Conservation (phyloP, 2,329 filamentous ascomycete genomes). For the Knufia fluminis region DNA sequence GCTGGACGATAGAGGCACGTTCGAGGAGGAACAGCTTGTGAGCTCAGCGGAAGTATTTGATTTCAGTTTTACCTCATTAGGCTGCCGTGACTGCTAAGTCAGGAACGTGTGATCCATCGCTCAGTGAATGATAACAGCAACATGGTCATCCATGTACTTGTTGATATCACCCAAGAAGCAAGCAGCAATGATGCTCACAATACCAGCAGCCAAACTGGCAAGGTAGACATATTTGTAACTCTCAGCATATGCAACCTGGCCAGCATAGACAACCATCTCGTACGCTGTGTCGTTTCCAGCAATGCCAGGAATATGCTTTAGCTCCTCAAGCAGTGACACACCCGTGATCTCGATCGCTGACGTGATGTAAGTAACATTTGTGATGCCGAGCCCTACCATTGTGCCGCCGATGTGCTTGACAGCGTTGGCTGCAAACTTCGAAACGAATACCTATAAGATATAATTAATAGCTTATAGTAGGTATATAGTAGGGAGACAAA, state of each 20-base stretch:
- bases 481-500: too few species aligned
- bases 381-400: conserved; percentile 44
- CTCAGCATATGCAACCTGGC: conserved; percentile 48
- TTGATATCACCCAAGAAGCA: conserved; percentile 52
- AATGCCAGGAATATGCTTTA: conserved; percentile 38
- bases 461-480: too few species aligned
- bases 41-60: too few species aligned
- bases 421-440: conserved; percentile 38
- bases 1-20: too few species aligned
- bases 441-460: too few species aligned
- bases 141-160: conserved; percentile 50
- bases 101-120: too few species aligned
- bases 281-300: conserved; percentile 39
- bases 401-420: conserved; percentile 41
- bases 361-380: conserved; percentile 37
- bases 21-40: too few species aligned
- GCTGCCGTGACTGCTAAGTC: too few species aligned
- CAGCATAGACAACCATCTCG: conserved; percentile 45
- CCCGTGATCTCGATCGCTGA: conserved; percentile 47
- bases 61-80: too few species aligned
- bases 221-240: conserved; percentile 55
- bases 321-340: conserved; percentile 36
- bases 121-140: conserved; percentile 42
- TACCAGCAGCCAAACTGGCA: conserved; percentile 53
- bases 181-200: conserved; percentile 45